Conservation (phyloP, 495 filamentous ascomycete genomes). For the Penicillium arizonense region DNA sequence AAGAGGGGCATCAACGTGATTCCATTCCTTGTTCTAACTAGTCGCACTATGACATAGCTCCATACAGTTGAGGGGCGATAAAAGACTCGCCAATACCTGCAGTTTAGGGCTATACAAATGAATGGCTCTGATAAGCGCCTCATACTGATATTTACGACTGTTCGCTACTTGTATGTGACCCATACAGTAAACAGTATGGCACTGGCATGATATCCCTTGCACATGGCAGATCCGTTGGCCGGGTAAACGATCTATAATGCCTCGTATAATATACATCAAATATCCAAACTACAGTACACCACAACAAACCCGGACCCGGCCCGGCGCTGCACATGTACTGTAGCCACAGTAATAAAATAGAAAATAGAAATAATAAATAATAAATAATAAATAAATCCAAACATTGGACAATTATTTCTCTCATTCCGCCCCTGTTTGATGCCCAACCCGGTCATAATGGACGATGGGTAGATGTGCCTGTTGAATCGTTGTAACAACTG, state of each 20-base stretch:
- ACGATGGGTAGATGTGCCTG: no score
- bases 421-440: no score
- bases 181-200: neutral
- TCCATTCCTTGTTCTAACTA: neutral
- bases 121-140: conserved; percentile 5
- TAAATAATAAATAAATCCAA: no score
- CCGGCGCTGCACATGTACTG: no score
- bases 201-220: conserved; percentile 5
- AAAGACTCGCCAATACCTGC: conserved; percentile 2
- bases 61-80: neutral
- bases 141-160: neutral
- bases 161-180: neutral
- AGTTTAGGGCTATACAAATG: neutral
- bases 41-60: neutral
- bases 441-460: neutral
- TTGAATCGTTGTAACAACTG: no score
- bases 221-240: neutral
- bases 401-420: no score
- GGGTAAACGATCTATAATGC: neutral
- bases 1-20: neutral
- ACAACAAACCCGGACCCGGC: neutral
- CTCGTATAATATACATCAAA: neutral
- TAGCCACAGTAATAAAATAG: no score
- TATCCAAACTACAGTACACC: neutral
- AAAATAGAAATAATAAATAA: no score